Evolutionary conservation across 352 stramenopile species (phyloP), one percentile per base, ranked within the genome.

Genomic region (Phytophthora pinifolia): DNA sequence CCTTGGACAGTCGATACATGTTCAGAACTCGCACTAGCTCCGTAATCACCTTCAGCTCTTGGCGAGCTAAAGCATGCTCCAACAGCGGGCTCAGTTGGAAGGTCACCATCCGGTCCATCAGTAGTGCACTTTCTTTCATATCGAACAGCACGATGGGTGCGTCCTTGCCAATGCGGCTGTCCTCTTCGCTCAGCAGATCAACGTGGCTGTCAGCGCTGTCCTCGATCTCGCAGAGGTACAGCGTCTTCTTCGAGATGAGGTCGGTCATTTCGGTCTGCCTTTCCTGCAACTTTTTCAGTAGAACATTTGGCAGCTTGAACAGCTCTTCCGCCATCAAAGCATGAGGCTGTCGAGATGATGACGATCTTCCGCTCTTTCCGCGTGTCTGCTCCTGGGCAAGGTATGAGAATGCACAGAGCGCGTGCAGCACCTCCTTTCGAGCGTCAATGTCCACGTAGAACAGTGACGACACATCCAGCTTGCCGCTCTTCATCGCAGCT

Each of bases 401-500:
- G 51, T 79, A 92, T 36, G 83, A 92, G 46, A 92, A 89, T n/a
- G 83, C 79, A 66, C 83, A 91, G 17, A 92, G 54, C 4, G 83
- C 83, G 51, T 92, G 71, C n/a, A 92, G 44, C 18, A 92, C 62
- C 37, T 92, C 83, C 13, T 86, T 86, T 1, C 83, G 75, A 48
- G 72, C 72, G 1, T 70, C 60, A 17, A 81, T 54, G 36, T 86
- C 74, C 6, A 92, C 79, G 36, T 83, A 92, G 53, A 92, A 92
- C 5, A 92, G 57, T 14, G 78, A 74, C 13, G 80, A 91, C 8
- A 92, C 72, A 46, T 92, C 79, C 1, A 92, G 51, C 15, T 84
- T 82, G 0, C 78, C 80, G 31, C 60, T 89, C 54, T 89, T 91
- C 70, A 92, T 89, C 4, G 80, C 80, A 9, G 76, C 78, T 56